Evolutionary conservation across 2,329 filamentous ascomycete genomes (phyloP), one percentile per base, ranked within the genome.

Genomic region (Cercospora nicotianae): DNA sequence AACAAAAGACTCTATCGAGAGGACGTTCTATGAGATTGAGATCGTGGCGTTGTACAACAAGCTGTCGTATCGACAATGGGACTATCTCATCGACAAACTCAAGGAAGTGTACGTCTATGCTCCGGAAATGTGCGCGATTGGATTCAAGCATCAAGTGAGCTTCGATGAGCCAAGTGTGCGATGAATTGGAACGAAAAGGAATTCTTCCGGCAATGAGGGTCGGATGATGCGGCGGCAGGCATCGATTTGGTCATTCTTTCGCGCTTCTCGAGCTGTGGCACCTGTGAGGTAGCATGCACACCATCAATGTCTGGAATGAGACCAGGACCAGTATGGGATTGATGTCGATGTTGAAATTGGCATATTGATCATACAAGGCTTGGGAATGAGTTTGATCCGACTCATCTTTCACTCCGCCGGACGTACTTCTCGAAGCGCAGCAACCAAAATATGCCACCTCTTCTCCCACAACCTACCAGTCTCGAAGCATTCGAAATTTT

Each of bases 61-160:
- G 20, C 4, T 61, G 6, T 39, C 59, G 20, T 36, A 61, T 45
- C 31, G 59, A 5, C 23, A 28, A 3, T 61, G 59, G 59, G 59
- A 61, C n/a, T 39, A 61, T 23, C 36, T 61, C 10, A 30, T 61
- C 1, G 59, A 61, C 13, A 33, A 18, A 45, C 20, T 61, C 10
- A 61, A 61, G 59, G 59, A 61, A 16, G 31, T 39, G 13, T 61
- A 61, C 20, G 31, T 61, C 13, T 61, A 61, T 45, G 31, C 36
- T 39, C 31, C 31, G 2, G 59, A 61, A 10, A 28, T 39, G 23
- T 28, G 10, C 18, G 31, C 59, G 23, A 61, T 61, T 5, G 59
- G 59, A 5, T 61, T 39, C n/a, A 61, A 61, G 23, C 59, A 61
- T 28, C 59, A 61, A 28, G 59, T 45, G 18, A 61, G 59, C 36